These are phyloP conservation scores for Vaccinium macrocarpon DNA, from an alignment of 148 eudicot species.

Conservation along the genomic window DNA sequence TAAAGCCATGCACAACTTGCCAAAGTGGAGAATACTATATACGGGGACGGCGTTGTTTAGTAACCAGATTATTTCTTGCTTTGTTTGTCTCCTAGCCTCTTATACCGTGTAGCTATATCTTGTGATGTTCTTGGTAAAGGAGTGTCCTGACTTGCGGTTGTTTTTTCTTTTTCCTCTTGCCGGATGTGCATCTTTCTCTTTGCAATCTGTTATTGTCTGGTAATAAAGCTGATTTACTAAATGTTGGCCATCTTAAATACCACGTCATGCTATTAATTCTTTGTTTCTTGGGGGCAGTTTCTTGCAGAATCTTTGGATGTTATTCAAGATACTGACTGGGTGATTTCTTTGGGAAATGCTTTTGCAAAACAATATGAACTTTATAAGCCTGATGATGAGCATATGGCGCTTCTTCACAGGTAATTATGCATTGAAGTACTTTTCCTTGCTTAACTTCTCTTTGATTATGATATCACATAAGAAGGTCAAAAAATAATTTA, in stretches of 20 bases:
- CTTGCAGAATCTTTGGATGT: constrained; percentile 96
- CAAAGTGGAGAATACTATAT: not conserved
- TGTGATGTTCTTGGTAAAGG: not conserved
- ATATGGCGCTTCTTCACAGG: constrained; percentile 93
- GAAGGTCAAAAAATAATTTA: not conserved
- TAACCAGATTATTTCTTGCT: not conserved
- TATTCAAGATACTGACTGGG: constrained; percentile 80
- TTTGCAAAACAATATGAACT: constrained; percentile 89
- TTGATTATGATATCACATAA: not conserved
- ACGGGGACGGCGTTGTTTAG: not conserved
- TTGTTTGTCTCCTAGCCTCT: not conserved
- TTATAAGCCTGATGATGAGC: constrained; percentile 83
- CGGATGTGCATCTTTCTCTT: not conserved
- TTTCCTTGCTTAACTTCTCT: constrained; percentile 6
- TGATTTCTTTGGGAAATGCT: constrained; percentile 74
- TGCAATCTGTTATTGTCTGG: not conserved
- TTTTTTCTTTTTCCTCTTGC: not conserved
- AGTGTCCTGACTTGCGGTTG: not conserved
- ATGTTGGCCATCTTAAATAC: not conserved
- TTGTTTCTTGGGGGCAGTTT: constrained; percentile 53
- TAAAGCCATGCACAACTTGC: not conserved
- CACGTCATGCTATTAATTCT: constrained; percentile 1
- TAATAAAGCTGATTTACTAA: not conserved
- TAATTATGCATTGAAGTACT: constrained; percentile 23
- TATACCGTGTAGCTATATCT: not conserved